Conservation (phyloP, 345 rosid genomes). For the Psidium friedrichsthalianum region DNA sequence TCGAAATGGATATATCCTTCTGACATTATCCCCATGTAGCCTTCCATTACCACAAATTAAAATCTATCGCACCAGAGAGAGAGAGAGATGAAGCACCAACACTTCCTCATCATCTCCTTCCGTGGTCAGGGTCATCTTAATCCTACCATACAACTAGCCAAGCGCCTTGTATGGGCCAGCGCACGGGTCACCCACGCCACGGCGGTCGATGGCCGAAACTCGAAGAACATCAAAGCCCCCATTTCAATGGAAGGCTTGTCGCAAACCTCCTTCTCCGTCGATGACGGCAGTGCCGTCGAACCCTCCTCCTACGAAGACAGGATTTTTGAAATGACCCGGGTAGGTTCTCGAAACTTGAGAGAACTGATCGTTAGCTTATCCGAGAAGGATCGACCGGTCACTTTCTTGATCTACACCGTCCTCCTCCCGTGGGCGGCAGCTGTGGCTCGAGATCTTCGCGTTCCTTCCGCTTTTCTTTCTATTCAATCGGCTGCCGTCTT, state of each 20-base stretch:
- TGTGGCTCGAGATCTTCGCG: slow-evolving; percentile 30
- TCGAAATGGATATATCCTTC: too few species aligned
- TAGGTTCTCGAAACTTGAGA: slow-evolving; percentile 12
- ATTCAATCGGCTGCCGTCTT: slow-evolving; percentile 51
- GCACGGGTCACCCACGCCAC: slow-evolving; percentile 37
- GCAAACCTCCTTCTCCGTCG: slow-evolving; percentile 37
- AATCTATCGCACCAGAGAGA: not conserved
- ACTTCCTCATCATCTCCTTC: slow-evolving; percentile 34
- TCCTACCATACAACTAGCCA: slow-evolving; percentile 48
- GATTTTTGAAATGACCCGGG: not conserved
- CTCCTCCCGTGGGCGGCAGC: slow-evolving; percentile 41
- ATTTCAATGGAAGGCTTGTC: slow-evolving; percentile 21
- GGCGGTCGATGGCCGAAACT: slow-evolving; percentile 8
- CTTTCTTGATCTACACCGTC: slow-evolving; percentile 34
- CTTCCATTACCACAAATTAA: not conserved
- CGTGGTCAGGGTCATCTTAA: slow-evolving; percentile 61
- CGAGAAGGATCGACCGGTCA: slow-evolving; percentile 9
- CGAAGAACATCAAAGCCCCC: slow-evolving; percentile 24
- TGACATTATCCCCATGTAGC: too few species aligned
- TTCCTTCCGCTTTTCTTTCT: slow-evolving; percentile 40
- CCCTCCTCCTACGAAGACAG: slow-evolving; percentile 4
- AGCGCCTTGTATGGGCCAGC: slow-evolving; percentile 40
- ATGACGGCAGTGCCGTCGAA: slow-evolving; percentile 35
- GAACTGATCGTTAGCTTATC: slow-evolving; percentile 15
- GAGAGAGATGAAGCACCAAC: slow-evolving; percentile 1